phyloP scores from a whole-genome alignment of 106 monocot genomes.

The Narthecium ossifragum region DNA sequence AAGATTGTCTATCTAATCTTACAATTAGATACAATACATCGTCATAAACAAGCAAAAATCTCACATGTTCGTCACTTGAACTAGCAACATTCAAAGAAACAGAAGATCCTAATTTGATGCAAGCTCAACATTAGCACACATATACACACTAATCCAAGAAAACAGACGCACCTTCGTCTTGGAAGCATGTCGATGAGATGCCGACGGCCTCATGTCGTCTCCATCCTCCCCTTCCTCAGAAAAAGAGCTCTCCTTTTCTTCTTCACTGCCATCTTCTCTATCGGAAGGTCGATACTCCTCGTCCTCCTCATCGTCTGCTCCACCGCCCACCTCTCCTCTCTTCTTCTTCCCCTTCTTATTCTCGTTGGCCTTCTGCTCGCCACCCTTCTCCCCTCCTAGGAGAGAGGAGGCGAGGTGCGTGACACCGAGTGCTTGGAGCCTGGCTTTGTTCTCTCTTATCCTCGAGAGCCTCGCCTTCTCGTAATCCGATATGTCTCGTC shows the following conservation, averaged over 20 bases:
- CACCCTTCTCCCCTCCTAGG: background rate
- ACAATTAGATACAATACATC: too few relatives aligned
- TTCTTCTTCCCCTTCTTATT: too few relatives aligned
- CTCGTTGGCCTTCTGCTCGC: background rate
- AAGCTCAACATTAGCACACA: background rate
- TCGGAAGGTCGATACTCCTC: slow-evolving; percentile 55
- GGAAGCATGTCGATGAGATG: slow-evolving; percentile 2
- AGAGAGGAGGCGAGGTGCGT: slow-evolving; percentile 23
- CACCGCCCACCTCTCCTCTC: background rate
- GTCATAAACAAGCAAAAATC: too few relatives aligned
- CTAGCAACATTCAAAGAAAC: too few relatives aligned
- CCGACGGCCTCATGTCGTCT: slow-evolving; percentile 7
- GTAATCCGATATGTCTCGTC: slow-evolving; percentile 32
- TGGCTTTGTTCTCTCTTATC: slow-evolving; percentile 47
- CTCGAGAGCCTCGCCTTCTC: slow-evolving; percentile 41
- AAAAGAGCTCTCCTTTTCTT: slow-evolving; percentile 5
- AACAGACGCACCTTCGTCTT: slow-evolving; percentile 24
- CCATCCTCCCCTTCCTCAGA: slow-evolving; percentile 9
- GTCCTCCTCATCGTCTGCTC: slow-evolving; percentile 23
- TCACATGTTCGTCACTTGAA: too few relatives aligned
- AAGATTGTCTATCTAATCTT: too few relatives aligned
- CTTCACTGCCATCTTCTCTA: slow-evolving; percentile 9
- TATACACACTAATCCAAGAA: background rate
- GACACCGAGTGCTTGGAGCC: slow-evolving; percentile 44
- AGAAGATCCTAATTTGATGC: background rate